Conservation (phyloP, 106 monocot genomes). For the Dactylorhiza incarnata region DNA sequence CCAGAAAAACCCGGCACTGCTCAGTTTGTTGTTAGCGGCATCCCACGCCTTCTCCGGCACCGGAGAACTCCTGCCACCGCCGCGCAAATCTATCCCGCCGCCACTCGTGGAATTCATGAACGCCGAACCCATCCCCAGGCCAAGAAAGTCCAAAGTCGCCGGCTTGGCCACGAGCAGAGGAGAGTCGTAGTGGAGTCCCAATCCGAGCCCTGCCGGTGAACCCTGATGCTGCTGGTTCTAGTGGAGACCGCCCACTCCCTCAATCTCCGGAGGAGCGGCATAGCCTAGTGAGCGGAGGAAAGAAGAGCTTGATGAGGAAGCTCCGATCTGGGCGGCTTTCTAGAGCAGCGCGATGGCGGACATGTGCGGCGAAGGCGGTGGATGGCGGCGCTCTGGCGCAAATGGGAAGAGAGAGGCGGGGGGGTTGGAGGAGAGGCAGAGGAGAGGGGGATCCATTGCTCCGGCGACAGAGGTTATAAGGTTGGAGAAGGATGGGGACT, state of each 20-base stretch:
- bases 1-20: background rate
- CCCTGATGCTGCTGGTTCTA: background rate
- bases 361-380: background rate
- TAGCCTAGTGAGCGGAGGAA: background rate
- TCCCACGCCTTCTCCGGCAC: conserved; percentile 1
- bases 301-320: no score
- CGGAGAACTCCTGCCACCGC: background rate
- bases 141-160: conserved; percentile 70
- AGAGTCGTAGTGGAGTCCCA: background rate
- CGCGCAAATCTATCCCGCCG: conserved; percentile 6
- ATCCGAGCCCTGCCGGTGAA: background rate
- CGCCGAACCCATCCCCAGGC: conserved; percentile 47
- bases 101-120: conserved; percentile 1
- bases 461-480: background rate
- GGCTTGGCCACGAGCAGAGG: conserved; percentile 31
- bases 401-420: background rate
- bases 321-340: no score
- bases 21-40: background rate
- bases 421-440: background rate
- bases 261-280: background rate
- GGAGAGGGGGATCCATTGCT: conserved; percentile 1
- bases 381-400: conserved; percentile 4
- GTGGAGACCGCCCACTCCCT: background rate
- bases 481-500: background rate
- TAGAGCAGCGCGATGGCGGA: conserved; percentile 2